A percentile compares a stretch with the other conserved stretches of the same genome.
These are phyloP conservation scores for Beauveria bassiana DNA, from an alignment of 2,329 filamentous ascomycete species.

Conservation along the genomic window DNA sequence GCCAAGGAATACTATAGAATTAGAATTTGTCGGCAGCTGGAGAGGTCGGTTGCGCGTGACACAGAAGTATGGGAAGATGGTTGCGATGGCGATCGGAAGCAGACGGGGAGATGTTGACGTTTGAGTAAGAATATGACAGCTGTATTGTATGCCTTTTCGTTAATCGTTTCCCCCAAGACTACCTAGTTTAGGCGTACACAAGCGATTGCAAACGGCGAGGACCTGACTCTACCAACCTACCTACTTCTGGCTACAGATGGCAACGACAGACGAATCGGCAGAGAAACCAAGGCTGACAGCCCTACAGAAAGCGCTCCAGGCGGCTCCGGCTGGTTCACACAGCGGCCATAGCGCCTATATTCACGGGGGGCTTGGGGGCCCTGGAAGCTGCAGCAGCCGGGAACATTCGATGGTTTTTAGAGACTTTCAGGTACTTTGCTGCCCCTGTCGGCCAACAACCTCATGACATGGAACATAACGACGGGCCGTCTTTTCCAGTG, in stretches of 20 bases:
- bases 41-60: neutral
- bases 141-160: neutral
- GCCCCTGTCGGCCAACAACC: too few relatives aligned
- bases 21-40: neutral
- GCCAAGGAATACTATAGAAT: neutral
- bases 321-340: neutral
- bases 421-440: neutral
- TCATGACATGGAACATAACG: too few relatives aligned
- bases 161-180: neutral
- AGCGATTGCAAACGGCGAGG: neutral
- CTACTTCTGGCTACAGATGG: too few relatives aligned
- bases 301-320: neutral
- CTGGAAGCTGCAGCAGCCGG: neutral
- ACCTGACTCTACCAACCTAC: too few relatives aligned
- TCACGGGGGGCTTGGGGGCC: neutral
- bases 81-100: neutral
- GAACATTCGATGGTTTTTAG: too few relatives aligned
- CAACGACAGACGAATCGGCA: too few relatives aligned
- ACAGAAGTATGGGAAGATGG: neutral
- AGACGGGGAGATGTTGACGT: neutral
- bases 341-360: constrained; percentile 1
- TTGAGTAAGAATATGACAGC: neutral
- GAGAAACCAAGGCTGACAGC: neutral
- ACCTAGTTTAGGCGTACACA: neutral
- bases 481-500: too few relatives aligned